Base-by-base conservation (phyloP, 225 moss, liverwort and hornwort genomes). In the Rhytidiadelphus loreus region DNA sequence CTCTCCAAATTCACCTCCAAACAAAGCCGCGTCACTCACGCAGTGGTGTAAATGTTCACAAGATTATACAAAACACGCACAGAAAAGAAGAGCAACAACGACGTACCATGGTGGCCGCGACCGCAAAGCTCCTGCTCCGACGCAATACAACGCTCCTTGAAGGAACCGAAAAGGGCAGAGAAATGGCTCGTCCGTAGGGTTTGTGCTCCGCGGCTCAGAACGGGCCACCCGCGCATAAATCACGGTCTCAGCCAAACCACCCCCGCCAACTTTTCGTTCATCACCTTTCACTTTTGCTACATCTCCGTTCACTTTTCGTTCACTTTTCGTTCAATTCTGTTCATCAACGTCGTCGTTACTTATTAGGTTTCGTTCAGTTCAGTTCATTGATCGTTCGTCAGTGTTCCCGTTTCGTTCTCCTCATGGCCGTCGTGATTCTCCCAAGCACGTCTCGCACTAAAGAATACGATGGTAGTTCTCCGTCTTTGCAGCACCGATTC, bases 101-200 rank as follows among this genome's bases (percentile, higher is more conserved):
- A 65, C 89, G 66, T 65, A 92, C 92, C 92, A 92, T 92, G 80
- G 89, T 89, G 85, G 85, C 87, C 87, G 87, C 78, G 53, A 91
- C 85, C 82, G 48, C 73, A 77, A 52, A 87, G 32, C 87, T 86
- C 79, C 87, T 61, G 68, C 90, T 61, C 41, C 62, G 48, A 74
- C 56, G 85, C 85, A 89, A 28, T 15, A 5, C 81, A 82, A 84
- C 65, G 84, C 87, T 77, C 64, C 64, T 68, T 21, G n/a, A 84
- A 66, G 65, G 79, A 74, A 79, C 66, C 58, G 60, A 59, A 87
- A 89, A 87, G 56, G 17, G 20, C 0, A 0, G 7, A 0, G 6
- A 17, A 0, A 0, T 0, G 2, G 41, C 62, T 46, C 74, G 83
- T 32, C 17, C 1, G 6, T 60, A 85, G 91, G 85, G 85, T 87